These are phyloP conservation scores for Pezicula radicicola DNA, from an alignment of 2,329 filamentous ascomycete genomes.

Conservation along the genomic window DNA sequence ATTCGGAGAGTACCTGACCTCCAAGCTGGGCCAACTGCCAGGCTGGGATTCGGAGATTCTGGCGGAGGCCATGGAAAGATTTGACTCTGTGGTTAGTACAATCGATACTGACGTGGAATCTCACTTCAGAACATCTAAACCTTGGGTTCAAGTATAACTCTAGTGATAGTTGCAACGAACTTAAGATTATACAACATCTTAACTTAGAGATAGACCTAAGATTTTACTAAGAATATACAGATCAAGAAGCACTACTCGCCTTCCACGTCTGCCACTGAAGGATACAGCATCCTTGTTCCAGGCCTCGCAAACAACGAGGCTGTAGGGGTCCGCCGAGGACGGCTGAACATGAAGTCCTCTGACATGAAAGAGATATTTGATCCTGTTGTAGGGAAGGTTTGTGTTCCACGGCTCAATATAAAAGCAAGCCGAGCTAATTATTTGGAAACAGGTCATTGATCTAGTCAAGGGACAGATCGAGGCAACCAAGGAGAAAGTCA, in stretches of 20 bases:
- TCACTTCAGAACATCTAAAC: too few species aligned
- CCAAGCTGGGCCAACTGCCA: constrained; percentile 35
- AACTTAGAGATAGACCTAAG: not conserved
- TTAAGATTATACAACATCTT: too few species aligned
- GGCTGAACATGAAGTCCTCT: constrained; percentile 38
- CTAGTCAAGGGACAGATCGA: constrained; percentile 42
- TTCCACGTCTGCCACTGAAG: constrained; percentile 36
- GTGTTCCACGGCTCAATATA: too few species aligned
- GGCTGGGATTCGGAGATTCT: constrained; percentile 12
- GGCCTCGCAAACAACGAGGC: constrained; percentile 36
- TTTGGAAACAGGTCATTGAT: constrained; percentile 28
- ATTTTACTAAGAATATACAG: constrained; percentile 34
- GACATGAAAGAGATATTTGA: constrained; percentile 43
- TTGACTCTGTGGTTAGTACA: constrained; percentile 31
- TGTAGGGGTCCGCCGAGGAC: constrained; percentile 54
- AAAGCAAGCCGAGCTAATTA: too few species aligned
- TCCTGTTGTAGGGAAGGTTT: constrained; percentile 34
- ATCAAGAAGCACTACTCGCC: constrained; percentile 13
- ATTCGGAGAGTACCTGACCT: constrained; percentile 20
- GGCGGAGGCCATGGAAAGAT: constrained; percentile 17
- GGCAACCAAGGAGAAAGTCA: constrained; percentile 37
- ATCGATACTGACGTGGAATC: too few species aligned
- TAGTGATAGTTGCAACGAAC: too few species aligned
- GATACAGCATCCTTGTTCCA: constrained; percentile 33
- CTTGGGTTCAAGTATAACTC: too few species aligned